These are phyloP conservation scores for Rostrohypoxylon terebratum DNA, from an alignment of 495 filamentous ascomycete genomes.

Conservation along the genomic window DNA sequence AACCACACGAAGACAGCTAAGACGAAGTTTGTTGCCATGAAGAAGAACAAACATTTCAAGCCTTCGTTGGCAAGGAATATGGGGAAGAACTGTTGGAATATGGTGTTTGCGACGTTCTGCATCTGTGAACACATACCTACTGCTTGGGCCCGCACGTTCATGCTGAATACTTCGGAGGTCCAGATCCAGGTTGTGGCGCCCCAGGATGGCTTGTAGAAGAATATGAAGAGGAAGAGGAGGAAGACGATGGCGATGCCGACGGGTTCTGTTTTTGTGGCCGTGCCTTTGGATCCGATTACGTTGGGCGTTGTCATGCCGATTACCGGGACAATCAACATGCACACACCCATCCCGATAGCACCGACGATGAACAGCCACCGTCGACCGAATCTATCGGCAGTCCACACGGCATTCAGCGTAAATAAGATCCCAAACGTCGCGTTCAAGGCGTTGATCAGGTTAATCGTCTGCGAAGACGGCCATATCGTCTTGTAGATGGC, in stretches of 20 bases:
- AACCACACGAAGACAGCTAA: slow-evolving; percentile 72
- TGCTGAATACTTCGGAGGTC: slow-evolving; percentile 73
- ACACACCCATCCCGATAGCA: slow-evolving; percentile 60
- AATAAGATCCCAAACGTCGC: slow-evolving; percentile 65
- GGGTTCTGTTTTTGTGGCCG: slow-evolving; percentile 60
- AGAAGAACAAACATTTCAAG: slow-evolving; percentile 61
- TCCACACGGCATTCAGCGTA: slow-evolving; percentile 73
- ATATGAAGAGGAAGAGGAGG: slow-evolving; percentile 71
- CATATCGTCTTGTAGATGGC: slow-evolving; percentile 75
- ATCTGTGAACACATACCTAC: slow-evolving; percentile 76
- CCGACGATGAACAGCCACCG: slow-evolving; percentile 64
- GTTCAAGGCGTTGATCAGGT: slow-evolving; percentile 75
- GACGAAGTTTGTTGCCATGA: slow-evolving; percentile 63
- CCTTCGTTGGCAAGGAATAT: slow-evolving; percentile 69
- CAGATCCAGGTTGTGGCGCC: slow-evolving; percentile 76
- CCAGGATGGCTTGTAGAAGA: slow-evolving; percentile 79
- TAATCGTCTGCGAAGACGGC: slow-evolving; percentile 62
- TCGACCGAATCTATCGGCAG: slow-evolving; percentile 67
- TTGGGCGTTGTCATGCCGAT: slow-evolving; percentile 67
- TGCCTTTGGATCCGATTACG: slow-evolving; percentile 49
- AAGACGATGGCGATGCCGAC: slow-evolving; percentile 74
- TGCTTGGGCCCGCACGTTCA: slow-evolving; percentile 75
- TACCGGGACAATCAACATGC: slow-evolving; percentile 70
- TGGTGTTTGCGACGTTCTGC: slow-evolving; percentile 73
- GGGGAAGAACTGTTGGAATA: slow-evolving; percentile 76